Percentiles rank a stretch among this genome's conserved stretches.
Evolutionary conservation across 2,329 filamentous ascomycete species (phyloP).

Genomic region (Stachybotrys chartarum): DNA sequence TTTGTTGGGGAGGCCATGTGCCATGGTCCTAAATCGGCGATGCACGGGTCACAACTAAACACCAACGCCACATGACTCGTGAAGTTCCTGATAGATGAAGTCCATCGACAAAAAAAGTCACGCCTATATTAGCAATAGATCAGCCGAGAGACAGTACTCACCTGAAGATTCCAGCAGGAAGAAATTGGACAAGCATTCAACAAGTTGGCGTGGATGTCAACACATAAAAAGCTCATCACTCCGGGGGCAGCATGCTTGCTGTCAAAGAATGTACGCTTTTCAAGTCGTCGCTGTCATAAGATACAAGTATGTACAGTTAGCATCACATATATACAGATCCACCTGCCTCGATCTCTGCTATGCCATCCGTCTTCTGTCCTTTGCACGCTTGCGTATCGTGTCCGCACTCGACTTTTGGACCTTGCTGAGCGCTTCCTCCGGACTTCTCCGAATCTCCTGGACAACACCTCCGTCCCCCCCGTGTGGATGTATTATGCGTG

Average conservation of each 20-base stretch:
- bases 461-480: constrained; percentile 15
- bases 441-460: constrained; percentile 33
- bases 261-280: not conserved
- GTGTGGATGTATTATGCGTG: constrained; percentile 22
- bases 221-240: not conserved
- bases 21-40: constrained; percentile 10
- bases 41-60: constrained; percentile 12
- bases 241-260: not conserved
- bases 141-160: constrained; percentile 16
- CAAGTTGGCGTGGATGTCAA: not conserved
- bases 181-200: not conserved
- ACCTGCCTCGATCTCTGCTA: constrained; percentile 25
- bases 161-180: constrained; percentile 6
- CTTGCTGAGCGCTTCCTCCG: constrained; percentile 36
- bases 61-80: constrained; percentile 15
- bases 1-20: not conserved
- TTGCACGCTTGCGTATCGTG: constrained; percentile 30
- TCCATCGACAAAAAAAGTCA: constrained; percentile 10
- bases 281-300: constrained; percentile 26
- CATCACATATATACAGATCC: constrained; percentile 31
- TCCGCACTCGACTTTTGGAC: constrained; percentile 41
- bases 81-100: constrained; percentile 14
- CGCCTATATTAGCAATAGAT: constrained; percentile 10
- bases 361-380: constrained; percentile 31
- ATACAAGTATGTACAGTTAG: constrained; percentile 29